phyloP scores from a whole-genome alignment of 148 eudicot species.

The Silene latifolia region DNA sequence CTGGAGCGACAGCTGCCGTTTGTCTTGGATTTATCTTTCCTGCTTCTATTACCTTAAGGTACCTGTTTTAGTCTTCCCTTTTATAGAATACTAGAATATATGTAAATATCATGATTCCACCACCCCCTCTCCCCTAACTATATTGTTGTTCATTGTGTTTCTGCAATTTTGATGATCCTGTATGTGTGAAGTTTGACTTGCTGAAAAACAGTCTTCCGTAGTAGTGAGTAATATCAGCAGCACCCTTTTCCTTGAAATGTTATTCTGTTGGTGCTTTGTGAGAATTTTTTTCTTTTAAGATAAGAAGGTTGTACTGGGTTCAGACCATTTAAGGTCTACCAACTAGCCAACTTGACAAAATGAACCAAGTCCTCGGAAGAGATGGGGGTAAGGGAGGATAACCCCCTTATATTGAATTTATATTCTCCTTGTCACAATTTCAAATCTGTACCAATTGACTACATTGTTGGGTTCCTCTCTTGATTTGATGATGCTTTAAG shows the following conservation, averaged over 20 bases:
- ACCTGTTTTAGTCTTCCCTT: neutral
- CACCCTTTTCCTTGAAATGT: neutral
- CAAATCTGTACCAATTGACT: too few relatives aligned
- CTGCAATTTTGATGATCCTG: too few relatives aligned
- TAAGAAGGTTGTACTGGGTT: neutral
- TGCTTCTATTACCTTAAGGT: constrained; percentile 54
- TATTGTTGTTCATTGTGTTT: too few relatives aligned
- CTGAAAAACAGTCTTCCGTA: neutral
- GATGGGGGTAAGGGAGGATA: too few relatives aligned
- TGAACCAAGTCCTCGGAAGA: too few relatives aligned
- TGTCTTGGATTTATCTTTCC: constrained; percentile 67
- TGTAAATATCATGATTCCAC: too few relatives aligned
- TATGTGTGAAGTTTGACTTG: too few relatives aligned
- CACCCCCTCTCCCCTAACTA: too few relatives aligned
- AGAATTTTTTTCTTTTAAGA: neutral
- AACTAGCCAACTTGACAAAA: too few relatives aligned
- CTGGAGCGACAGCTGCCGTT: constrained; percentile 58
- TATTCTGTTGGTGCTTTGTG: neutral
- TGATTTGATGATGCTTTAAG: neutral
- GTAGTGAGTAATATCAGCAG: neutral
- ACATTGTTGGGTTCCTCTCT: neutral
- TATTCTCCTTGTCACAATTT: too few relatives aligned
- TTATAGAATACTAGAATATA: neutral
- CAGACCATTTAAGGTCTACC: neutral
- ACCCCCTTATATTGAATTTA: too few relatives aligned